Conservation (phyloP, 352 stramenopile species). For the Phytophthora uliginosa region DNA sequence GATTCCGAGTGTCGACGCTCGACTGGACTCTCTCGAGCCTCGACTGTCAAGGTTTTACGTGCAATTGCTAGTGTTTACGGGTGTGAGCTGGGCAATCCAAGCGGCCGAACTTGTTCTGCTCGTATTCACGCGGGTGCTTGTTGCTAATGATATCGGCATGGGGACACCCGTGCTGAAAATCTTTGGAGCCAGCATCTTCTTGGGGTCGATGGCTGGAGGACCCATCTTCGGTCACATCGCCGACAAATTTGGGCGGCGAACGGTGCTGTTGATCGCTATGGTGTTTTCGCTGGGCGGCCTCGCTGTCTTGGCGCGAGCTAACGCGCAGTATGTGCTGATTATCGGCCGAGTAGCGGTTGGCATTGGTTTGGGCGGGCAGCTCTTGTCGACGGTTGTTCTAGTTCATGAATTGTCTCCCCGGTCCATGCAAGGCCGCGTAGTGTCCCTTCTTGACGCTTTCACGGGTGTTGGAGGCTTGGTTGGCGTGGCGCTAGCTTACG, state of each 20-base stretch:
- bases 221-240: conserved; percentile 47
- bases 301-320: conserved; percentile 32
- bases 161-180: conserved; percentile 33
- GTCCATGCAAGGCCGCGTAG: conserved; percentile 34
- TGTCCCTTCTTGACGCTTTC: conserved; percentile 55
- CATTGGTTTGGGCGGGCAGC: conserved; percentile 49
- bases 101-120: conserved; percentile 51
- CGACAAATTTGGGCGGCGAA: conserved; percentile 42
- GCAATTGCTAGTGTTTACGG: conserved; percentile 39
- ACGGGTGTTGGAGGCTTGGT: conserved; percentile 44
- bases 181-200: conserved; percentile 38
- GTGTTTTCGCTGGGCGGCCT: conserved; percentile 43
- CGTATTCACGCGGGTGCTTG: conserved; percentile 40
- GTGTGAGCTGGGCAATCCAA: conserved; percentile 54
- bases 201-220: conserved; percentile 37
- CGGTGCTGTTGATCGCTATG: conserved; percentile 40
- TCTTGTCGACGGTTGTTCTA: conserved; percentile 41
- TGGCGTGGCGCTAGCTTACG: conserved; percentile 42
- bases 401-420: conserved; percentile 49
- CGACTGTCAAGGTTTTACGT: conserved; percentile 46
- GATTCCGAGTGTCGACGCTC: conserved; percentile 6
- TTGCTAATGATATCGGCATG: conserved; percentile 45
- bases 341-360: conserved; percentile 43
- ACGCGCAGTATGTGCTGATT: conserved; percentile 32
- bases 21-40: conserved; percentile 30